Evolutionary conservation across 2,329 filamentous ascomycete species (phyloP), one percentile per base, ranked within the genome.

Genomic region (Simplicillium aogashimaense): DNA sequence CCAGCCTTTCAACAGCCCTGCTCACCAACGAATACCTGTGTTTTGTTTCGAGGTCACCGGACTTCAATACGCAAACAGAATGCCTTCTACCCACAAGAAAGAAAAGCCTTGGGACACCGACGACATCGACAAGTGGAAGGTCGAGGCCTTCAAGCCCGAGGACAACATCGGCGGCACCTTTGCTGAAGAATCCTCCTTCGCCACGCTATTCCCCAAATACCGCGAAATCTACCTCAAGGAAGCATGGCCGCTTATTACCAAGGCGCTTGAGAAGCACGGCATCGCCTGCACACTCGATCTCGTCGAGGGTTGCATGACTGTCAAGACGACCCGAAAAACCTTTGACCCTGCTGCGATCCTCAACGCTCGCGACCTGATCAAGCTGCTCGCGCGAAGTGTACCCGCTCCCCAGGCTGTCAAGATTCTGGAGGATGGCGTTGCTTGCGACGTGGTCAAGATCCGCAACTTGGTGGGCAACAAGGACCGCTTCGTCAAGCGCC

Each of bases 101-200:
- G 86, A 94, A 3, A 95, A 95, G 63, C 85, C 87, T 41, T 94
- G 89, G 89, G 89, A 95, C 55, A 94, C 89, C 42, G 89, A 94
- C 47, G 92, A 95, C 55, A 86, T 97, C 48, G 90, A 97, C 66
- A 94, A 95, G 62, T 97, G 88, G 88, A 90, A 88, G 78, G 68
- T 89, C 53, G 88, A 95, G 31, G 66, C 79, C 20, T 97, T 97
- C 66, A 90, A 79, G 33, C 76, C 86, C 37, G 79, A 85, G 49
- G 84, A 97, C 66, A 97, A 97, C 64, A 65, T 68, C 28, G 86
- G 77, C 41, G 92, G 92, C 48, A 83, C 84, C 15, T 94, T 98
- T 59, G 75, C 81, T 39, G 90, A 98, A 63, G 92, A 97, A 67
- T 95, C 87, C 1, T 88, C 85, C 5, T 98, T 98, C 59, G 72